These are phyloP conservation scores for Mycena galericulata DNA, from an alignment of 768 basidiomycete genomes.

Conservation along the genomic window DNA sequence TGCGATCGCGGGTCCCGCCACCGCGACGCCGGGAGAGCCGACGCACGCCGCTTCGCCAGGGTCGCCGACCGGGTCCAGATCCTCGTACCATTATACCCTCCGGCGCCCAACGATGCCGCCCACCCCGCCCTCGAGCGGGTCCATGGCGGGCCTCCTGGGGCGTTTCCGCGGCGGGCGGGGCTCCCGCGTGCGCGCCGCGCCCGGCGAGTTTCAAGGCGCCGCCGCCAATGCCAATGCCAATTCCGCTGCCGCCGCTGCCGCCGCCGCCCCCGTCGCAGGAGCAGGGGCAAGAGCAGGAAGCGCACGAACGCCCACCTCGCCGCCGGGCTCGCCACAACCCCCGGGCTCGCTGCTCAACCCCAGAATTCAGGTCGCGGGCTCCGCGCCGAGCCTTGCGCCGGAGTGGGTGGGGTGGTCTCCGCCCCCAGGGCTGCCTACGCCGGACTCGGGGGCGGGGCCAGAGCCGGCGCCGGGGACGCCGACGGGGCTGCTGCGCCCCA, in stretches of 20 bases:
- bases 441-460: not conserved
- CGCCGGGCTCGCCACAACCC: not conserved
- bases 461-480: not conserved
- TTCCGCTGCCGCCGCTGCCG: not conserved
- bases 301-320: not conserved
- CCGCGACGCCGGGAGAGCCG: not conserved
- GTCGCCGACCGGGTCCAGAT: not conserved
- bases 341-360: slow-evolving; percentile 24
- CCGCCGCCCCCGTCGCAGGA: not conserved
- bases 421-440: not conserved
- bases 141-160: not conserved
- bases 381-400: not conserved
- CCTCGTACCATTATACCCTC: slow-evolving; percentile 1
- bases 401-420: not conserved
- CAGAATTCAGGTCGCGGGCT: not conserved
- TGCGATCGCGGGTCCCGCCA: not conserved
- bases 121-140: slow-evolving; percentile 9
- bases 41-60: not conserved
- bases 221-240: not conserved
- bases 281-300: too few species aligned
- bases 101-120: slow-evolving; percentile 16
- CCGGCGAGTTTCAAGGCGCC: slow-evolving; percentile 10
- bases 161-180: slow-evolving; percentile 13
- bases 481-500: slow-evolving; percentile 14
- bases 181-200: not conserved